Conservation (phyloP, 2,329 filamentous ascomycete genomes). For the Xylariaceae sp. region DNA sequence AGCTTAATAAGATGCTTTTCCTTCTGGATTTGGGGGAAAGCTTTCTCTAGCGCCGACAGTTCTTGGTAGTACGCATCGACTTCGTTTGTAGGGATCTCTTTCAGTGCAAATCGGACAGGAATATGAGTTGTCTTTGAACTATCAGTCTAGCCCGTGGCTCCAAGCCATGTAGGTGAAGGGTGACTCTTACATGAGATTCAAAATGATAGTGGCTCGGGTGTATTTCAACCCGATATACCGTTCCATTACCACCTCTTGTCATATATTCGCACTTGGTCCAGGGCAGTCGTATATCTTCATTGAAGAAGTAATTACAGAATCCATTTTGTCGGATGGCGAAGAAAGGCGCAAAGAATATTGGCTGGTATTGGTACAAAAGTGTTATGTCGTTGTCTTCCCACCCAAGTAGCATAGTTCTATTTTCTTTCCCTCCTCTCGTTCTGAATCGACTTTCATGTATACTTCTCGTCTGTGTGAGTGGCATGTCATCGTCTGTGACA, state of each 20-base stretch:
- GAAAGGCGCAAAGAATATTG: conserved; percentile 3
- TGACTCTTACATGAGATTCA: not conserved
- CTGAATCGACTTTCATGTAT: not conserved
- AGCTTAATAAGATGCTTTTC: not conserved
- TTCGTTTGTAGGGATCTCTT: not conserved
- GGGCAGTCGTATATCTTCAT: conserved; percentile 1
- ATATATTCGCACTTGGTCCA: conserved; percentile 1
- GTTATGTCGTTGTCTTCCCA: conserved; percentile 5
- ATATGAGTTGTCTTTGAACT: not conserved
- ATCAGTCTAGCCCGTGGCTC: too few species aligned
- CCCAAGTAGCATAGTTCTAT: not conserved
- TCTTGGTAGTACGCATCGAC: not conserved
- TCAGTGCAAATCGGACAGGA: not conserved
- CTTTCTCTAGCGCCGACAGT: not conserved
- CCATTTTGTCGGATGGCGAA: not conserved
- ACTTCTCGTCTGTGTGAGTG: not conserved
- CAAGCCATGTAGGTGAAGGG: too few species aligned
- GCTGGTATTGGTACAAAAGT: conserved; percentile 1
- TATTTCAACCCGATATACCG: not conserved
- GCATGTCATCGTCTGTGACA: not conserved
- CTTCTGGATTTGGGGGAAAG: not conserved
- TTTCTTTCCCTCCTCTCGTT: not conserved
- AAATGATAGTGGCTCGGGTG: conserved; percentile 6
- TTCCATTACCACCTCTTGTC: conserved; percentile 1
- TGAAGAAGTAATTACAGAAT: not conserved